phyloP scores from a whole-genome alignment of 257 asterid genomes.

The Solanum chmielewskii region DNA sequence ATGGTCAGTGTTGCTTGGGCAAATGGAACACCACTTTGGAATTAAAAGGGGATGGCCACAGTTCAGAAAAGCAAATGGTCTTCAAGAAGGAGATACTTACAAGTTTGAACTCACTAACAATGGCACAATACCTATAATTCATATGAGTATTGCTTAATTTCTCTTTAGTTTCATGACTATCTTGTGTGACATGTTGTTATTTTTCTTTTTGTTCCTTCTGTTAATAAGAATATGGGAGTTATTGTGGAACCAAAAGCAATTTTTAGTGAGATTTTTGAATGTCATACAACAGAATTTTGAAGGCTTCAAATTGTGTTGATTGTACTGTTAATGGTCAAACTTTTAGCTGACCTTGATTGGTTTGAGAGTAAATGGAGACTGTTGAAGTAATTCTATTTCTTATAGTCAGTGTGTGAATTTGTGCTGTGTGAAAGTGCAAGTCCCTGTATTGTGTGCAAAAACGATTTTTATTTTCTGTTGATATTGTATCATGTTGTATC shows the following conservation, averaged over 20 bases:
- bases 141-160: neutral
- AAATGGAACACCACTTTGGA: neutral
- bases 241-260: neutral
- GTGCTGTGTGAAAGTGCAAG: neutral
- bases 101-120: neutral
- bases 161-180: neutral
- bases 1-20: neutral
- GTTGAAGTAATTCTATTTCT: neutral
- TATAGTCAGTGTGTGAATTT: neutral
- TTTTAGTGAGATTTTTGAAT: neutral
- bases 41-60: neutral
- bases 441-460: neutral
- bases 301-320: neutral
- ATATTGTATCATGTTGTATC: neutral
- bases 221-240: neutral
- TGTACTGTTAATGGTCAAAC: neutral
- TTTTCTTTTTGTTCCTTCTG: neutral
- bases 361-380: neutral
- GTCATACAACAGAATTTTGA: neutral
- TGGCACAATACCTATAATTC: neutral
- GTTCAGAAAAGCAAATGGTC: neutral
- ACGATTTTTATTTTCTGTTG: neutral
- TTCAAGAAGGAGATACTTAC: neutral
- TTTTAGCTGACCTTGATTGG: neutral
- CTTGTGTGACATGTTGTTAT: neutral